Evolutionary conservation across 805 yeast genomes (phyloP).

Genomic region (Priceomyces castillae): DNA sequence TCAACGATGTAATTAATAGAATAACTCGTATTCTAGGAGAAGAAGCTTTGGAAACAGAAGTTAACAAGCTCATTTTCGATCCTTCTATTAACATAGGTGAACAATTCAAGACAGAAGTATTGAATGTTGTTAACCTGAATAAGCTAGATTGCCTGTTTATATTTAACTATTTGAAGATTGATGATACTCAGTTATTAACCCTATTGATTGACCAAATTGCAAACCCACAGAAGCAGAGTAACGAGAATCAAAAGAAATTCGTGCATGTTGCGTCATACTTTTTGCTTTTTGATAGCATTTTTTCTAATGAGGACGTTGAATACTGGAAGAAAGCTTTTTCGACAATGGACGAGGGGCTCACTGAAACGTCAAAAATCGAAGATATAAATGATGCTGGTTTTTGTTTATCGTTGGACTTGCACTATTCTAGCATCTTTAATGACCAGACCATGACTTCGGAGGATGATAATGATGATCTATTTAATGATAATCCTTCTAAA

Average conservation of each 20-base stretch:
- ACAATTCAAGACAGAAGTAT: conserved; percentile 4
- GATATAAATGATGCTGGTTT: conserved; percentile 11
- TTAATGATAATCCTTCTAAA: conserved; percentile 3
- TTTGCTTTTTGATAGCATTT: conserved; percentile 16
- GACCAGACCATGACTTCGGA: conserved; percentile 6
- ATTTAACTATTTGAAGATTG: conserved; percentile 1
- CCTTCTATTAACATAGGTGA: conserved; percentile 4
- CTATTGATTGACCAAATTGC: conserved; percentile 14
- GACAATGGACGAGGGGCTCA: background rate
- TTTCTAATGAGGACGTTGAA: conserved; percentile 15
- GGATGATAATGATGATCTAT: conserved; percentile 8
- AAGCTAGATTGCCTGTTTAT: conserved; percentile 3
- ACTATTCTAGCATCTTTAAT: conserved; percentile 28
- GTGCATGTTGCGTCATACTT: conserved; percentile 22
- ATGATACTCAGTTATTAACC: conserved; percentile 7
- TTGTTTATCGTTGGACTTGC: conserved; percentile 19
- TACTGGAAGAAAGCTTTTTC: conserved; percentile 21
- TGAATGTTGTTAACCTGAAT: conserved; percentile 2
- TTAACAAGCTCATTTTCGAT: background rate
- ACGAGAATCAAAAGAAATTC: conserved; percentile 24
- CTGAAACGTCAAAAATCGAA: background rate
- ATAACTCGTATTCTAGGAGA: conserved; percentile 2
- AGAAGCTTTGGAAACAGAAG: background rate
- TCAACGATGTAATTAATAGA: conserved; percentile 13
- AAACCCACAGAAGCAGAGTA: conserved; percentile 17